Conservation (phyloP, 805 yeast genomes). For the Tetrapisispora iriomotensis region DNA sequence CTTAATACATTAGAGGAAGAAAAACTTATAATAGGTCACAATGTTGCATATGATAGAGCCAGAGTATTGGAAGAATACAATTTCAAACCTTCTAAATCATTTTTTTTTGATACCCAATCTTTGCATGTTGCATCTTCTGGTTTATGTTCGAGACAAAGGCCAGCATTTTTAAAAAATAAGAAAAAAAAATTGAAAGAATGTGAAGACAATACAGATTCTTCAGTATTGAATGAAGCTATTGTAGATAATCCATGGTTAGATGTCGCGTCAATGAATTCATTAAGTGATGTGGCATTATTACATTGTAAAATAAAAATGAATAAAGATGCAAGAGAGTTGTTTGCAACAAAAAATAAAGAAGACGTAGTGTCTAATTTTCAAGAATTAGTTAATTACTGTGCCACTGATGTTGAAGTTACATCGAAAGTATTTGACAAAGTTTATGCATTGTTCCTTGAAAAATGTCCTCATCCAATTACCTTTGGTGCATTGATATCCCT, state of each 20-base stretch:
- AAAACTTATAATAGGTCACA: slow-evolving; percentile 77
- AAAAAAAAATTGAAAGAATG: slow-evolving; percentile 23
- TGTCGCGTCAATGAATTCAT: slow-evolving; percentile 65
- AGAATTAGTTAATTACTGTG: slow-evolving; percentile 67
- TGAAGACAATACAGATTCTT: slow-evolving; percentile 21
- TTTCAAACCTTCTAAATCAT: slow-evolving; percentile 55
- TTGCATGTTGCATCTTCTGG: slow-evolving; percentile 86
- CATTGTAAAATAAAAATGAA: slow-evolving; percentile 63
- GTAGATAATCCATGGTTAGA: slow-evolving; percentile 80
- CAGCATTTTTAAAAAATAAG: slow-evolving; percentile 56
- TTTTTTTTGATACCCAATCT: slow-evolving; percentile 86
- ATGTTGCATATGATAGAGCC: slow-evolving; percentile 85
- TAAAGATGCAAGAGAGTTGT: slow-evolving; percentile 58
- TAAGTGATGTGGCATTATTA: slow-evolving; percentile 67
- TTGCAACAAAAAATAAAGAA: slow-evolving; percentile 44
- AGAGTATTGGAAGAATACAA: slow-evolving; percentile 76
- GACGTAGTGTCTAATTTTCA: slow-evolving; percentile 50
- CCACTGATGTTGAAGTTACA: slow-evolving; percentile 72
- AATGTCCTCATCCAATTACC: slow-evolving; percentile 90
- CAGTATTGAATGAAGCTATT: neutral
- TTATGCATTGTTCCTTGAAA: slow-evolving; percentile 53
- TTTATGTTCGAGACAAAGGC: slow-evolving; percentile 84
- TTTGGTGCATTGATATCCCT: slow-evolving; percentile 76
- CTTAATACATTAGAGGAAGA: slow-evolving; percentile 41
- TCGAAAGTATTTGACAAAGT: slow-evolving; percentile 56